phyloP scores from a whole-genome alignment of 176 grass and related monocot genomes.

The Musa troglodytarum region DNA sequence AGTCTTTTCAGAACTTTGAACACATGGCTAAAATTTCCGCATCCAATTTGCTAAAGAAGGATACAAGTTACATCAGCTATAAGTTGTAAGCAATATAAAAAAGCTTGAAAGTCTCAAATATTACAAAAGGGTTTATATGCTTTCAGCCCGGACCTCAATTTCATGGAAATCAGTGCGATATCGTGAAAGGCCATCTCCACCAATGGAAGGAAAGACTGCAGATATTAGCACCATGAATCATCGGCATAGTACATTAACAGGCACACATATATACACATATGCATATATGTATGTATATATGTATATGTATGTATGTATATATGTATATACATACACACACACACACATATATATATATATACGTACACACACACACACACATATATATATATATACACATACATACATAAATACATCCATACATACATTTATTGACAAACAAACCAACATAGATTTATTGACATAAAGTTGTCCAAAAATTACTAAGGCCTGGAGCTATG shows the following conservation, averaged over 20 bases:
- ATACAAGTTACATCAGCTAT: conserved; percentile 10
- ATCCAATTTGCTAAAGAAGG: conserved; percentile 78
- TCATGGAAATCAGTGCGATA: conserved; percentile 94
- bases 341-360: too few species aligned
- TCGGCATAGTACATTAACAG: not conserved
- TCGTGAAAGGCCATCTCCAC: conserved; percentile 67
- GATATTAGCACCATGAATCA: not conserved
- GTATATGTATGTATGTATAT: too few species aligned
- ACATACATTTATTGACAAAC: too few species aligned
- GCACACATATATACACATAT: not conserved
- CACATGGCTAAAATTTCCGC: conserved; percentile 83
- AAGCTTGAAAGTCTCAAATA: not conserved
- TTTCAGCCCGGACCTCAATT: conserved; percentile 45
- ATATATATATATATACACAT: too few species aligned
- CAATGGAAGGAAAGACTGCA: conserved; percentile 62
- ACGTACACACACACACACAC: too few species aligned
- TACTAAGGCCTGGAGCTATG: not conserved
- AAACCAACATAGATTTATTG: too few species aligned
- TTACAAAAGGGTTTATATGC: conserved; percentile 2
- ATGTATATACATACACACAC: too few species aligned
- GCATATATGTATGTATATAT: too few species aligned
- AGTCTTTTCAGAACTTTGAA: conserved; percentile 96
- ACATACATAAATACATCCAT: too few species aligned
- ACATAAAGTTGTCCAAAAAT: too few species aligned
- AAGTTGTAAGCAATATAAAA: conserved; percentile 3